Conservation (phyloP, 352 stramenopile genomes). For the Stramenopiles sp. region DNA sequence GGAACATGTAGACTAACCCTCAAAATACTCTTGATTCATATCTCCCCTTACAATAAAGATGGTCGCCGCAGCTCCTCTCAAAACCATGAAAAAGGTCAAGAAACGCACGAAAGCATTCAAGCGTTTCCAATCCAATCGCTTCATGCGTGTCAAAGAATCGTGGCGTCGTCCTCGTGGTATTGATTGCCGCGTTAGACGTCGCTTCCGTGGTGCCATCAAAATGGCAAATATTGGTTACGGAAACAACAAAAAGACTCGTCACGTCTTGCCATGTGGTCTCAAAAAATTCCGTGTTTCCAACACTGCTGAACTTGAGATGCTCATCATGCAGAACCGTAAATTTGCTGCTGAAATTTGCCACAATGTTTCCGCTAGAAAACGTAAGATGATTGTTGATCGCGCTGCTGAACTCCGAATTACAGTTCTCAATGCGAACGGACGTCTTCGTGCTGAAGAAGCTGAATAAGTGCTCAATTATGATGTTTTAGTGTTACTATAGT, state of each 20-base stretch:
- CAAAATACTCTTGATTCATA: no score
- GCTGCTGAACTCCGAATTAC: constrained; percentile 88
- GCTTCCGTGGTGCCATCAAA: constrained; percentile 84
- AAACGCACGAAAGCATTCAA: constrained; percentile 99
- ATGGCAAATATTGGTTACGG: constrained; percentile 85
- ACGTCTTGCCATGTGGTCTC: constrained; percentile 93
- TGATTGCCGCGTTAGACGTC: constrained; percentile 84
- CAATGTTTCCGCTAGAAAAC: constrained; percentile 77
- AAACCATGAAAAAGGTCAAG: constrained; percentile 73
- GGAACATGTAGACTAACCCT: no score
- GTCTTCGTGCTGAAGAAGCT: background rate
- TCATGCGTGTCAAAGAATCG: constrained; percentile 76
- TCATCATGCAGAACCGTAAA: constrained; percentile 67
- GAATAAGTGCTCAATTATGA: constrained; percentile 8
- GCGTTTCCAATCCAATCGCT: constrained; percentile 87
- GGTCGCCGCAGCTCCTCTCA: constrained; percentile 27
- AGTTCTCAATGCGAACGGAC: constrained; percentile 80
- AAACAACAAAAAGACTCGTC: constrained; percentile 89
- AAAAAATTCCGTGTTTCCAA: constrained; percentile 95
- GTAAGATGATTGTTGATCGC: constrained; percentile 82
- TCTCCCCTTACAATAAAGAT: no score
- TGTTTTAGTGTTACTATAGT: no score
- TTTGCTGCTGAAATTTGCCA: constrained; percentile 94
- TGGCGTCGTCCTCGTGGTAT: constrained; percentile 99
- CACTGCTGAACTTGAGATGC: constrained; percentile 82